Conservation (phyloP, 2,329 filamentous ascomycete genomes). For the Sphaerulina populicola region DNA sequence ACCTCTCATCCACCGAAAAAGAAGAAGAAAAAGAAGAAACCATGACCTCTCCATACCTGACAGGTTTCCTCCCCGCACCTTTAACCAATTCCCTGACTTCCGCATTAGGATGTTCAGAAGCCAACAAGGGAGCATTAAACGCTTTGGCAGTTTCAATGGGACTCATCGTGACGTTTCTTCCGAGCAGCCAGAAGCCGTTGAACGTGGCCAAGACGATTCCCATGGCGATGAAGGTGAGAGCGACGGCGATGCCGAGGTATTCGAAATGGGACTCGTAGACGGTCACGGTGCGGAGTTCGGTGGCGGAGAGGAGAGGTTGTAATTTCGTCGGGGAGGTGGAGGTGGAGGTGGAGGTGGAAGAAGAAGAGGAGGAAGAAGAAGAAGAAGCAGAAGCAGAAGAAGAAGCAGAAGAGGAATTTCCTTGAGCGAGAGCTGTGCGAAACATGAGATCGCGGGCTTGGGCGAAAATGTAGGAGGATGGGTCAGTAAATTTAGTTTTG, state of each 20-base stretch:
- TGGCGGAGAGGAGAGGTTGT: constrained; percentile 3
- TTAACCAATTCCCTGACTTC: constrained; percentile 14
- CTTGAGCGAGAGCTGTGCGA: constrained; percentile 14
- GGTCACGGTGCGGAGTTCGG: constrained; percentile 5
- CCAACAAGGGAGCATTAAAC: constrained; percentile 16
- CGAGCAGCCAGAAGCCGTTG: constrained; percentile 14
- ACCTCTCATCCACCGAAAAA: constrained; percentile 3
- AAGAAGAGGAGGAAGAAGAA: neutral
- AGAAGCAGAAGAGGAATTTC: neutral
- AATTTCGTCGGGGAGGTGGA: too few species aligned
- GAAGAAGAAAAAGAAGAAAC: too few species aligned
- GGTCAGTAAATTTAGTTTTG: constrained; percentile 14
- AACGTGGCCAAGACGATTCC: constrained; percentile 6
- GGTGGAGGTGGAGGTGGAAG: too few species aligned
- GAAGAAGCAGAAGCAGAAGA: too few species aligned
- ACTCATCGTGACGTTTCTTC: constrained; percentile 13
- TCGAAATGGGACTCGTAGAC: constrained; percentile 12
- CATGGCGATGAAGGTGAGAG: constrained; percentile 10
- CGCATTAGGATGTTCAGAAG: constrained; percentile 13
- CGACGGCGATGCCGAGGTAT: constrained; percentile 11
- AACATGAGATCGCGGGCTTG: constrained; percentile 19
- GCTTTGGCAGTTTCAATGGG: constrained; percentile 17
- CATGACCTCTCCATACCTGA: constrained; percentile 13
- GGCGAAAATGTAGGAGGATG: constrained; percentile 8
- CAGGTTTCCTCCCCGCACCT: constrained; percentile 13